These are phyloP conservation scores for Anacardium occidentale DNA, from an alignment of 345 rosid genomes.

Conservation along the genomic window DNA sequence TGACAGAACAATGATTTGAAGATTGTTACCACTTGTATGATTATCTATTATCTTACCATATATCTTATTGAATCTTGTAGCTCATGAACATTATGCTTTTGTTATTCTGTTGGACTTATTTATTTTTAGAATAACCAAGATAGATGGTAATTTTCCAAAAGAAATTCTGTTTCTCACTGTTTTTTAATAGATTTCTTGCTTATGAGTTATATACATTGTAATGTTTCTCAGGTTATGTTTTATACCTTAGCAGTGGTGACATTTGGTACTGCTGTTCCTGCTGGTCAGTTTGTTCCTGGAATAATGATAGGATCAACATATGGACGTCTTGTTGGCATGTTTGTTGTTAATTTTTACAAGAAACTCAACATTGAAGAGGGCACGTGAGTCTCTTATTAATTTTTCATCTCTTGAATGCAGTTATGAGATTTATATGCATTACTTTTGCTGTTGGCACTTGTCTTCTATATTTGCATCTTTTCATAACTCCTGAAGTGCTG, in stretches of 20 bases:
- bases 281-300: slow-evolving; percentile 99
- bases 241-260: slow-evolving; percentile 87
- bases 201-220: slow-evolving; percentile 2
- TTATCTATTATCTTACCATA: neutral
- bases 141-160: neutral
- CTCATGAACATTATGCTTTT: neutral
- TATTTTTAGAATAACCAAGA: neutral
- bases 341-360: slow-evolving; percentile 84
- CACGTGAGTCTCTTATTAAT: slow-evolving; percentile 64
- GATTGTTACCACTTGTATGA: neutral
- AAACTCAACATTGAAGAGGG: slow-evolving; percentile 97
- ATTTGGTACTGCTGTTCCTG: slow-evolving; percentile 97
- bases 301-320: slow-evolving; percentile 98
- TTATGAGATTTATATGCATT: neutral
- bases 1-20: neutral
- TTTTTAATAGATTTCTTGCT: neutral
- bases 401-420: neutral
- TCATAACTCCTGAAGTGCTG: slow-evolving; percentile 16
- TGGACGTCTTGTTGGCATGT: slow-evolving; percentile 98
- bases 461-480: neutral
- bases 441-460: neutral
- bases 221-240: slow-evolving; percentile 81
- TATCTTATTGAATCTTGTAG: neutral
- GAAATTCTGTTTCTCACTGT: too few species aligned
- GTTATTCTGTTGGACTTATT: neutral